Evolutionary conservation across 2,329 filamentous ascomycete genomes (phyloP), one percentile per base, ranked within the genome.

Genomic region (Biscogniauxia sp.): DNA sequence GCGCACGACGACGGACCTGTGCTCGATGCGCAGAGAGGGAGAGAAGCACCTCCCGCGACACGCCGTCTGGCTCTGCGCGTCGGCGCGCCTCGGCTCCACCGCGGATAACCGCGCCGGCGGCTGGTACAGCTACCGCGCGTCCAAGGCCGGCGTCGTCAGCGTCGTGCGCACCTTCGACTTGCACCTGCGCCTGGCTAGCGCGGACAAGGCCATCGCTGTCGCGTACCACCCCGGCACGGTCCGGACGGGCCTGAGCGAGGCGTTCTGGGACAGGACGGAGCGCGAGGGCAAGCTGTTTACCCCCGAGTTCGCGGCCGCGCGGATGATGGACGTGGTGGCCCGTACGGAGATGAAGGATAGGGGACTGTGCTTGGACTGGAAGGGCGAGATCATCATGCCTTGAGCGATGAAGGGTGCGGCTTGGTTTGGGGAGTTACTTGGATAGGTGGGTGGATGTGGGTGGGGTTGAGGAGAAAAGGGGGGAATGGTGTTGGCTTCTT

Each of bases 191-290:
- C 78, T 81, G 3, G 79, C 81, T 51, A 82, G 83, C 61, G 86
- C 82, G 0, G 82, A 84, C 0, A 86, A 84, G 56, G 90, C 89
- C 0, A 79, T 92, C 65, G 86, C 86, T 1, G 77, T 96, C 11
- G 84, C 83, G 9, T 82, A 95, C 70, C 92, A 95, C 75, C 92
- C 92, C 1, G 91, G 92, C 2, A 95, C 91, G 1, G 91, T 95
- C 54, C 87, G 83, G 77, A 95, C 91, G 55, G 87, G 83, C 9
- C 76, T 96, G 63, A 92, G 87, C 64, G 82, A 80, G 69, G 86
- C 87, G 51, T 95, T 91, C 71, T 94, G 90, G 91, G 78, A 71
- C 0, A 84, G 80, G 50, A 86, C 89, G 28, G 28, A 32, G 51
- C 79, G 80, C 53, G 80, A 83, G 66, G 79, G 70, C 1, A 87